Evolutionary conservation across 345 rosid species (phyloP).

Genomic region (Alliaria petiolata): DNA sequence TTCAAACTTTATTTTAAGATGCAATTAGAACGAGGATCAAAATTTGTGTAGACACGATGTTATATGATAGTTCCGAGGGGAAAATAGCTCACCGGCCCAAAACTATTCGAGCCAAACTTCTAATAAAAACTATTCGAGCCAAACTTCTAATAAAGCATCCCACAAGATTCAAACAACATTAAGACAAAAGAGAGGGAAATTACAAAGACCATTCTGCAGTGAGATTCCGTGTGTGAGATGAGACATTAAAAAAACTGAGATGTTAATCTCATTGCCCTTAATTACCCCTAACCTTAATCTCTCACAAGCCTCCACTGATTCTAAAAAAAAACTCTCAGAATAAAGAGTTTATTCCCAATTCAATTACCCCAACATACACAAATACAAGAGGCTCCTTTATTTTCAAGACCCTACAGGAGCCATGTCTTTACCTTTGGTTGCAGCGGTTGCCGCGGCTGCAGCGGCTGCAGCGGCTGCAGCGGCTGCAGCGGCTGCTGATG

Average conservation of each 20-base stretch:
- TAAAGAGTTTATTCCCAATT: conserved; percentile 23
- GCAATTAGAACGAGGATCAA: too few relatives aligned
- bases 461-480: conserved; percentile 54
- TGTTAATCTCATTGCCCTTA: conserved; percentile 16
- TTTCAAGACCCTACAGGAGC: conserved; percentile 79
- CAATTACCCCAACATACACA: conserved; percentile 28
- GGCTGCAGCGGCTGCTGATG: conserved; percentile 67
- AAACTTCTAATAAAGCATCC: conserved; percentile 5
- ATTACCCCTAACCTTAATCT: conserved; percentile 9
- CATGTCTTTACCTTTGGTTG: conserved; percentile 71
- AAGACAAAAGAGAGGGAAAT: neutral
- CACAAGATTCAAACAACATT: conserved; percentile 1
- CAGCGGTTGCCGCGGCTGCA: conserved; percentile 59
- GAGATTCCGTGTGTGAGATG: conserved; percentile 6
- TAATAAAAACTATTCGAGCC: conserved; percentile 23
- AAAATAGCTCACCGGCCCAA: too few relatives aligned
- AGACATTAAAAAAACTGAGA: conserved; percentile 10
- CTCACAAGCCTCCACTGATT: conserved; percentile 16
- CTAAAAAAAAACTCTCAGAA: conserved; percentile 18
- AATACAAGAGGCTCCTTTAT: conserved; percentile 21
- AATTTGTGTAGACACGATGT: too few relatives aligned
- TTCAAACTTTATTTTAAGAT: too few relatives aligned
- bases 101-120: too few relatives aligned
- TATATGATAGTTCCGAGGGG: too few relatives aligned
- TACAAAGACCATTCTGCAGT: conserved; percentile 3